Conservation (phyloP, 1,284 basidiomycete genomes). For the Pisolithus thermaeus region DNA sequence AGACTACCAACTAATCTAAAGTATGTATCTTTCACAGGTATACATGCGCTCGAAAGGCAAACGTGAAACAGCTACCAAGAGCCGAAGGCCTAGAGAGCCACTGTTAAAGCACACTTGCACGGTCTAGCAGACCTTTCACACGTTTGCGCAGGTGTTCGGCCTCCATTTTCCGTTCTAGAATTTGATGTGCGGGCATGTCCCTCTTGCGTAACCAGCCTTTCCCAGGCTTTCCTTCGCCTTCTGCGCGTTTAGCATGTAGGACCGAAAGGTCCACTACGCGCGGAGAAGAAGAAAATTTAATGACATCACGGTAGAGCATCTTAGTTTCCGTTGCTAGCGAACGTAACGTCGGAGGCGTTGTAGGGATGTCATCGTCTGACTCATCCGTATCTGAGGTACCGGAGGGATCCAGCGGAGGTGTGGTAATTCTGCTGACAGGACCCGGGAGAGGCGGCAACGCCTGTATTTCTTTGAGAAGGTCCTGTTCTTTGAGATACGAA, state of each 20-base stretch:
- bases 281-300: slow-evolving; percentile 73
- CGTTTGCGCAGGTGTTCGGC: slow-evolving; percentile 63
- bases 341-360: slow-evolving; percentile 50
- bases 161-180: slow-evolving; percentile 69
- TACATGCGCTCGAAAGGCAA: neutral
- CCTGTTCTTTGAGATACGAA: slow-evolving; percentile 84
- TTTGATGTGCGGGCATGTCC: slow-evolving; percentile 73
- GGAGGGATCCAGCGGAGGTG: slow-evolving; percentile 60
- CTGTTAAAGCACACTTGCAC: slow-evolving; percentile 32
- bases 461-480: slow-evolving; percentile 78
- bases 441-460: slow-evolving; percentile 59
- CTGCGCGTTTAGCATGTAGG: slow-evolving; percentile 45
- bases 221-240: slow-evolving; percentile 33
- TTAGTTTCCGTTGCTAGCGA: slow-evolving; percentile 77
- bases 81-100: no score
- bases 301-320: slow-evolving; percentile 75
- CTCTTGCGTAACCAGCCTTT: slow-evolving; percentile 67
- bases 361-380: slow-evolving; percentile 45
- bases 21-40: neutral
- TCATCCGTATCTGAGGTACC: slow-evolving; percentile 58
- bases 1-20: no score
- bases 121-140: slow-evolving; percentile 64
- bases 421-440: slow-evolving; percentile 41
- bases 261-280: slow-evolving; percentile 78
- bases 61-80: neutral